Conservation (phyloP, 148 eudicot species). For the Rhododendron henanense region DNA sequence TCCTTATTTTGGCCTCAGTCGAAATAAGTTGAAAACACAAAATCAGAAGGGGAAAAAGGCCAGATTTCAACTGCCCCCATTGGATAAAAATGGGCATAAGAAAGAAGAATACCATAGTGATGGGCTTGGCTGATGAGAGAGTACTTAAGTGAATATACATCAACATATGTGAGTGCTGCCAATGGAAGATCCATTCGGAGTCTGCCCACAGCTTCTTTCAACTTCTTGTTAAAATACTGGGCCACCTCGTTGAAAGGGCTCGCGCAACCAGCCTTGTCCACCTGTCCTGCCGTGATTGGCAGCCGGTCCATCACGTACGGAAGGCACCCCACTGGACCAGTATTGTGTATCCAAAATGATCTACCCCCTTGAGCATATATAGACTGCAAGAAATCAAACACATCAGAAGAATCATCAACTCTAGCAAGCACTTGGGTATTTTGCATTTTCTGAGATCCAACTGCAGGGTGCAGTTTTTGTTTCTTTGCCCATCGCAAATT, state of each 20-base stretch:
- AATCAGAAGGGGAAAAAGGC: background rate
- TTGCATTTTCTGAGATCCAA: background rate
- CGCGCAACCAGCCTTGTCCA: conserved; percentile 62
- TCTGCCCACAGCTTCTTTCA: conserved; percentile 48
- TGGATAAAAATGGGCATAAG: background rate
- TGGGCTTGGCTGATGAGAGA: conserved; percentile 55
- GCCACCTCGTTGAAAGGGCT: conserved; percentile 63
- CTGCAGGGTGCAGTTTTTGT: background rate
- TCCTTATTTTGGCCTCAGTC: background rate
- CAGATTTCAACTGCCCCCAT: background rate
- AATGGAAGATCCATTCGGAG: conserved; percentile 50
- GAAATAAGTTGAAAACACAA: background rate
- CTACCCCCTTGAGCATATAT: conserved; percentile 67
- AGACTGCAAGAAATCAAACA: conserved; percentile 2
- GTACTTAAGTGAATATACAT: conserved; percentile 67
- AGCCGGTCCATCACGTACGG: conserved; percentile 67
- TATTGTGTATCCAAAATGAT: conserved; percentile 92
- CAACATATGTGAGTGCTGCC: conserved; percentile 76
- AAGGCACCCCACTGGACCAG: conserved; percentile 86
- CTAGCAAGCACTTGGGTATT: background rate
- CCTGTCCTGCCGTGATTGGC: conserved; percentile 43
- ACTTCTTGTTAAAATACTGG: conserved; percentile 49
- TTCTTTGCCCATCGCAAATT: background rate
- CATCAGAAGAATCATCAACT: background rate
- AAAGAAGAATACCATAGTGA: conserved; percentile 36